A percentile compares a stretch with the other conserved stretches of the same genome.
Conservation (phyloP, 2,329 filamentous ascomycete species). For the Ascochyta clinopodiicola region DNA sequence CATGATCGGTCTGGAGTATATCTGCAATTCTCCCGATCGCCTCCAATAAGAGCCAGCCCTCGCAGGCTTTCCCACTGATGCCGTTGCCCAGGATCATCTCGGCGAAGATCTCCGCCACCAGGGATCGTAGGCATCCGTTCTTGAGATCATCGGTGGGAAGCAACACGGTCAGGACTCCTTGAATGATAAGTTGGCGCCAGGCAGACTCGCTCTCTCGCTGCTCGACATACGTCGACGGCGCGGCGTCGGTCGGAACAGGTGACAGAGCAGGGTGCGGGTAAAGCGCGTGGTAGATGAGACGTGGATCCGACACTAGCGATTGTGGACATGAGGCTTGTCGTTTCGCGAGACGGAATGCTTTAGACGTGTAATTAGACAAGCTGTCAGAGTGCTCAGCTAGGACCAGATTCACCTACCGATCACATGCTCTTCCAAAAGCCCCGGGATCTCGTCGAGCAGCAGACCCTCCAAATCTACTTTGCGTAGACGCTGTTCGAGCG, state of each 20-base stretch:
- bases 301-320: constrained; percentile 67
- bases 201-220: constrained; percentile 79
- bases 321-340: constrained; percentile 64
- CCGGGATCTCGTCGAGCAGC: constrained; percentile 85
- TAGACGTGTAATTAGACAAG: constrained; percentile 32
- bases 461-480: constrained; percentile 83
- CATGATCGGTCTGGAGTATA: constrained; percentile 48
- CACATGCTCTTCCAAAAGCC: constrained; percentile 80
- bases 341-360: constrained; percentile 74
- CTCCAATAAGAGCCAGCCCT: constrained; percentile 91
- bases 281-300: constrained; percentile 81
- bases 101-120: constrained; percentile 87
- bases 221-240: constrained; percentile 59
- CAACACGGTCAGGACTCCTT: constrained; percentile 80
- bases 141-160: constrained; percentile 91
- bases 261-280: constrained; percentile 81
- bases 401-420: constrained; percentile 63
- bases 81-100: constrained; percentile 88
- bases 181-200: constrained; percentile 88
- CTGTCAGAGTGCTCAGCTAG: constrained; percentile 23
- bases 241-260: constrained; percentile 70
- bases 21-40: constrained; percentile 74
- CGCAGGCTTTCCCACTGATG: constrained; percentile 78
- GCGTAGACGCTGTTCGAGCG: constrained; percentile 83
- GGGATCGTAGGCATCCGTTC: constrained; percentile 80